These are phyloP conservation scores for Apiospora pterosperma DNA, from an alignment of 2,329 filamentous ascomycete genomes.

Conservation along the genomic window DNA sequence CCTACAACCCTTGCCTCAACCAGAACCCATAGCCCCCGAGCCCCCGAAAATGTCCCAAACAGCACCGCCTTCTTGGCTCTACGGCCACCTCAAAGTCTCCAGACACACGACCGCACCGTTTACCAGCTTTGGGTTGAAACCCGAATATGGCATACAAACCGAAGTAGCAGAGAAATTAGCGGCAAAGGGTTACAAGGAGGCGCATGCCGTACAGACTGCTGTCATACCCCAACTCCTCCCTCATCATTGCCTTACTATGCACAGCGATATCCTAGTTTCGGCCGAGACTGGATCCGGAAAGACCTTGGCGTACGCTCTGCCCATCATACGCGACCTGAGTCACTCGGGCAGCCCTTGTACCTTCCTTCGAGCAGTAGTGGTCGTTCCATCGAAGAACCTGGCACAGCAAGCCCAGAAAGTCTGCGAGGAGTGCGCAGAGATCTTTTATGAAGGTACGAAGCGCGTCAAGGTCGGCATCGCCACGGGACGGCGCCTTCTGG, in stretches of 20 bases:
- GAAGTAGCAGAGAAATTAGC: slow-evolving; percentile 61
- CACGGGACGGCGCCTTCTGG: slow-evolving; percentile 75
- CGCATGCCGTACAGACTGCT: slow-evolving; percentile 77
- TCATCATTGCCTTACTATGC: slow-evolving; percentile 52
- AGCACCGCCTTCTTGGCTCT: slow-evolving; percentile 77
- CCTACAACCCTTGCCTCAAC: slow-evolving; percentile 79
- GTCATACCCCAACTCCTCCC: slow-evolving; percentile 76
- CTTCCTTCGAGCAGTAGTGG: slow-evolving; percentile 72
- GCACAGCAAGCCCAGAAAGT: slow-evolving; percentile 81
- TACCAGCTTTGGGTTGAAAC: slow-evolving; percentile 31
- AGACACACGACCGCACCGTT: slow-evolving; percentile 61
- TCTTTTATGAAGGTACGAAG: slow-evolving; percentile 55
- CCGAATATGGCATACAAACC: slow-evolving; percentile 58
- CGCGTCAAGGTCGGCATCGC: slow-evolving; percentile 76
- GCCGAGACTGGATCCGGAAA: slow-evolving; percentile 96
- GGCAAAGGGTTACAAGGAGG: slow-evolving; percentile 65
- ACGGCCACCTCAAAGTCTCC: slow-evolving; percentile 67
- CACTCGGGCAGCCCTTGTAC: slow-evolving; percentile 52
- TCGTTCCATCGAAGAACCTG: slow-evolving; percentile 87
- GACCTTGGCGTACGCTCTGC: slow-evolving; percentile 85
- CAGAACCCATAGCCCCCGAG: slow-evolving; percentile 56
- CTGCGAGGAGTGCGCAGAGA: slow-evolving; percentile 69
- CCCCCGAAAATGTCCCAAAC: slow-evolving; percentile 66
- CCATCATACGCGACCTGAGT: slow-evolving; percentile 75
- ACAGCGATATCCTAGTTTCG: slow-evolving; percentile 82